These are phyloP conservation scores for Arthrobotrys sphaeroides DNA, from an alignment of 2,329 filamentous ascomycete genomes.

Conservation along the genomic window DNA sequence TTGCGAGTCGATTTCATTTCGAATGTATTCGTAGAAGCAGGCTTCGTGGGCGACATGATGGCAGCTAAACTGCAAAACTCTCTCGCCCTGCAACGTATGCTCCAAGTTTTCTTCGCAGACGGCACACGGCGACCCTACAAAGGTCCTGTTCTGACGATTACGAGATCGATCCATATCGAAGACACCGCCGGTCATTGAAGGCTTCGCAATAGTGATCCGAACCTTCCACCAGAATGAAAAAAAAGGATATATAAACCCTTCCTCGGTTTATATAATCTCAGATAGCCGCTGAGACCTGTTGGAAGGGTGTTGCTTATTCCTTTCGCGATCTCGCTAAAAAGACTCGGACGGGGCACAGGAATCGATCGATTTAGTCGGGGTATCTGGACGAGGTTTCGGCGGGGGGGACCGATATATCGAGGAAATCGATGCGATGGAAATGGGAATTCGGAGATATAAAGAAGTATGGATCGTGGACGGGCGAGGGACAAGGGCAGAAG, in stretches of 20 bases:
- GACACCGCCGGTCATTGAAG: conserved; percentile 70
- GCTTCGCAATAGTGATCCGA: neutral
- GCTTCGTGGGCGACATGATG: conserved; percentile 97
- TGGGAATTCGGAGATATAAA: conserved; percentile 9
- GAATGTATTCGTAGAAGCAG: conserved; percentile 98
- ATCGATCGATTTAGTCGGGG: conserved; percentile 6
- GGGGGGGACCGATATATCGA: neutral
- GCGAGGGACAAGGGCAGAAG: conserved; percentile 2
- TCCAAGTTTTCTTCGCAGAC: conserved; percentile 97
- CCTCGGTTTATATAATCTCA: neutral
- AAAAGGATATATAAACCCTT: neutral
- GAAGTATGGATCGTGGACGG: neutral
- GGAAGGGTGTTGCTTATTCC: conserved; percentile 29
- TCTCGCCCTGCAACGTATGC: conserved; percentile 91
- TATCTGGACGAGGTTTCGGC: neutral
- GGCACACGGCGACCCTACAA: conserved; percentile 92
- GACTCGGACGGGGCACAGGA: conserved; percentile 5
- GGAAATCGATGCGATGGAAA: conserved; percentile 14
- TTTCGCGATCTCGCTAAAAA: conserved; percentile 13
- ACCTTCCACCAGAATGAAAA: conserved; percentile 1
- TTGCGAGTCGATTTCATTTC: conserved; percentile 90
- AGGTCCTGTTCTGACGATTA: conserved; percentile 87
- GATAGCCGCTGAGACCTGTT: neutral
- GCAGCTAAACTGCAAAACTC: conserved; percentile 94
- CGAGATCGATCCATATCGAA: conserved; percentile 80